Evolutionary conservation across 2,329 filamentous ascomycete species (phyloP), one percentile per base, ranked within the genome.

Genomic region (Septoria petroselini): DNA sequence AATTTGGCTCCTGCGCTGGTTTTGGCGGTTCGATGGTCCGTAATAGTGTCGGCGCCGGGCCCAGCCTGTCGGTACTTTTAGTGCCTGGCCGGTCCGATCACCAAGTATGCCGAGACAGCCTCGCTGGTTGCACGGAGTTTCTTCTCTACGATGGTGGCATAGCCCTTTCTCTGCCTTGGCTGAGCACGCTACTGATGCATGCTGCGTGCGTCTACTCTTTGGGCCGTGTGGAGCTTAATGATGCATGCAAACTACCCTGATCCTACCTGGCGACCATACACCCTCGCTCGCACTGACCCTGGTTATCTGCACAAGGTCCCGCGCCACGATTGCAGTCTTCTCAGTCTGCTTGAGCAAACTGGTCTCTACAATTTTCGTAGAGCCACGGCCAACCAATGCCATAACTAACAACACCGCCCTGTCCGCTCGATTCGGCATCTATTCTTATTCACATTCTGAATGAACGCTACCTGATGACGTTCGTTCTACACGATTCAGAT

Each of bases 231-330:
- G 50, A 58, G 55, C 52, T 55, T 43, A 50, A 50, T 43, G 49
- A 55, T 58, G 52, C 54, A 50, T 52, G 54, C 48, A 49, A 53
- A 58, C 46, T 53, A 48, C 55, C 39, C 41, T 50, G 41, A 54
- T 52, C 54, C 48, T 54, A 30, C 39, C 54, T 41, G 47, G 46
- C 47, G 43, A 39, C 34, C 35, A 29, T 27, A 37, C 41, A 40
- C 43, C 34, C 25, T 30, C 41, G 41, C 41, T 31, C 41, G 31
- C 41, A 30, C 18, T 46, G 43, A 46, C 43, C 43, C 43, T 46
- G 43, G 43, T 40, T 46, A 39, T 46, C 23, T 48, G 44, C 41
- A 39, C 41, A 21, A 27, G 41, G 48, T 52, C 54, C 51, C 54
- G 54, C 53, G 43, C 39, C 53, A 52, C 55, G 43, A 51, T 48